These are phyloP conservation scores for Plicaturopsis crispa DNA, from an alignment of 768 basidiomycete species.

Conservation along the genomic window DNA sequence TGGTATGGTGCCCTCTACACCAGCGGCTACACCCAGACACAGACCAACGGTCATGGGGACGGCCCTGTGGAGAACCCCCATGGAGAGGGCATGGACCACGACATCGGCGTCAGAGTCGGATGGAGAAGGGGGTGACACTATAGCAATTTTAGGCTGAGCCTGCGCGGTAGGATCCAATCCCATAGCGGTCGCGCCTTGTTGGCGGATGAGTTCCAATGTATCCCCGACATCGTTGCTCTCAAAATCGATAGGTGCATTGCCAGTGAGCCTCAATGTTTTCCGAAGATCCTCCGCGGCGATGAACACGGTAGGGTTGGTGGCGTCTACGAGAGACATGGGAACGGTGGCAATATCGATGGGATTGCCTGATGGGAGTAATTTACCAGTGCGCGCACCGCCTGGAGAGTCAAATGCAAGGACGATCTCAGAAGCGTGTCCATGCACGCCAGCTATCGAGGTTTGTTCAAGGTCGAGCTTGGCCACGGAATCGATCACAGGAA, in stretches of 20 bases:
- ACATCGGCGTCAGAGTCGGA: conserved; percentile 34
- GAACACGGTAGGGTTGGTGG: conserved; percentile 71
- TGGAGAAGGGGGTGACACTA: conserved; percentile 30
- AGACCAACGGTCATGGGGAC: conserved; percentile 69
- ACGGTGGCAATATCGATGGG: conserved; percentile 37
- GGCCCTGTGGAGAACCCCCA: conserved; percentile 67
- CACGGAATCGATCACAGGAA: conserved; percentile 36
- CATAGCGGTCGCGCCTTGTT: conserved; percentile 50
- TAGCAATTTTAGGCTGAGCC: conserved; percentile 67
- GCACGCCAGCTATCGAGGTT: conserved; percentile 58
- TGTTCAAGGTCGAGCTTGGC: conserved; percentile 41
- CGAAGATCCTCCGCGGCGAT: conserved; percentile 37
- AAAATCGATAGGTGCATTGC: conserved; percentile 13
- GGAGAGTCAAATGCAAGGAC: conserved; percentile 60
- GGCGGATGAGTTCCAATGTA: conserved; percentile 46
- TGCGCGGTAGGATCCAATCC: conserved; percentile 53
- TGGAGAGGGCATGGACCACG: conserved; percentile 52
- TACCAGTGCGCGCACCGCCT: conserved; percentile 62
- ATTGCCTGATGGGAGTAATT: conserved; percentile 55
- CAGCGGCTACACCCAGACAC: conserved; percentile 59
- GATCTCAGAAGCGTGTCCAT: conserved; percentile 58
- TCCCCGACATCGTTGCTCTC: conserved; percentile 10
- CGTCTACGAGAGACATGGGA: conserved; percentile 55
- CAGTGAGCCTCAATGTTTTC: conserved; percentile 24
- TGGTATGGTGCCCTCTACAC: conserved; percentile 44